Evolutionary conservation across 169 alveolate species (phyloP), one percentile per base, ranked within the genome.

Genomic region (Plasmodium knowlesi): DNA sequence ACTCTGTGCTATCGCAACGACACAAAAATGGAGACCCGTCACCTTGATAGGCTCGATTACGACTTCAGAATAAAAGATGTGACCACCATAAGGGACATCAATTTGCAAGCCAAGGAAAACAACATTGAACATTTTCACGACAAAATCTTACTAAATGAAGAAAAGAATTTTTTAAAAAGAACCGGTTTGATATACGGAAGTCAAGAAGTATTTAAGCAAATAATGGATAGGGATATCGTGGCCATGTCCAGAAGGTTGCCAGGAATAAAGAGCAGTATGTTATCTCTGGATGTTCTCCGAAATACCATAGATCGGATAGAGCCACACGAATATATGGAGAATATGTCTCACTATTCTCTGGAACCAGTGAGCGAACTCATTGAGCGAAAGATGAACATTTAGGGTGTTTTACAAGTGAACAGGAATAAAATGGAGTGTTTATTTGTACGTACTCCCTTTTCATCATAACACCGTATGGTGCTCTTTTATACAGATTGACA

Each of bases 201-300:
- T 9, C 95, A 91, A 57, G 95, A 91, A 70, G 95, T 61, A 9
- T 91, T 71, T 71, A 91, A 91, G 54, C 73, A 80, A 80, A 37
- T 91, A 14, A 81, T 91, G 84, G 95, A 91, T 91, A 91, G 95
- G 53, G 95, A 91, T 30, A 91, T 91, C 16, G 95, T 91, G 39
- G 83, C 82, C 28, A 53, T 82, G 84, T 81, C 95, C 72, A 67
- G 95, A 54, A 91, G 95, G 39, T 82, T 91, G 37, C 95, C 95
- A 16, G 95, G 95, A n/a, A 91, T 91, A n/a, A 91, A 82, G 41
- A 91, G 95, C 61, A 91, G 95, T 46, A 53, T 91, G 30, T 25
- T 91, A 46, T 91, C 95, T 5, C 50, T 91, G 22, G 95, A 91
- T 61, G 54, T 91, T 72, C 25, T 91, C 22, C 46, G 95, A 71